Evolutionary conservation across 2,329 filamentous ascomycete species (phyloP).

Genomic region (Bimuria novae-zelandiae): DNA sequence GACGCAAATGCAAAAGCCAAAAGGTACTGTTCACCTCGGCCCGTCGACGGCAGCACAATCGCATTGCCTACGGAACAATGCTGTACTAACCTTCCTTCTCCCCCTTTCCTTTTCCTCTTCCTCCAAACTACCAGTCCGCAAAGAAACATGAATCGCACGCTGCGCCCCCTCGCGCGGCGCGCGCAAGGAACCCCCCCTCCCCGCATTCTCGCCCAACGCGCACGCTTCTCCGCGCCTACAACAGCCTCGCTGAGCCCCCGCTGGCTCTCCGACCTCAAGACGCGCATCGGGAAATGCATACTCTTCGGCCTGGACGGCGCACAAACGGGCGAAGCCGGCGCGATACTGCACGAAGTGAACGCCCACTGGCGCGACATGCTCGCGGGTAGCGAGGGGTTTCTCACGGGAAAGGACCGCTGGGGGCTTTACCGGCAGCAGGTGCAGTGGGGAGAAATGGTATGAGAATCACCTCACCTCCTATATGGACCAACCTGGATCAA

Average conservation of each 20-base stretch:
- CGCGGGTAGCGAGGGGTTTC: conserved; percentile 75
- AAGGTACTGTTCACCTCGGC: conserved; percentile 5
- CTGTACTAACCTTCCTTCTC: too few relatives aligned
- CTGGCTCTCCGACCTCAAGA: conserved; percentile 72
- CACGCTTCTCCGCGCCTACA: conserved; percentile 20
- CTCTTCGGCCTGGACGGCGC: conserved; percentile 68
- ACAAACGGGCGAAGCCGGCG: conserved; percentile 63
- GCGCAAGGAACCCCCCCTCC: conserved; percentile 16
- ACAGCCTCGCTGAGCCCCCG: conserved; percentile 53
- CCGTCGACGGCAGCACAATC: background rate
- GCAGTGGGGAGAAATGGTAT: conserved; percentile 85
- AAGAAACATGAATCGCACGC: too few relatives aligned
- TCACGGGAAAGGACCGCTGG: conserved; percentile 65
- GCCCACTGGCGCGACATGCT: conserved; percentile 72
- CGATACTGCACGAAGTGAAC: conserved; percentile 64
- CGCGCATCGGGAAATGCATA: conserved; percentile 74
- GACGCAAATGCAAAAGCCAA: too few relatives aligned
- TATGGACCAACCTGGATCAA: conserved; percentile 23
- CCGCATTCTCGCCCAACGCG: conserved; percentile 7
- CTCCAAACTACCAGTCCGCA: too few relatives aligned
- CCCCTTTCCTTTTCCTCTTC: too few relatives aligned
- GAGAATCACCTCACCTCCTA: too few relatives aligned
- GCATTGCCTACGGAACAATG: too few relatives aligned
- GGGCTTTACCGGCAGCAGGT: conserved; percentile 70
- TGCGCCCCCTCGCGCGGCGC: conserved; percentile 25